Conservation (phyloP, 495 filamentous ascomycete species). For the Daldinia grandis region DNA sequence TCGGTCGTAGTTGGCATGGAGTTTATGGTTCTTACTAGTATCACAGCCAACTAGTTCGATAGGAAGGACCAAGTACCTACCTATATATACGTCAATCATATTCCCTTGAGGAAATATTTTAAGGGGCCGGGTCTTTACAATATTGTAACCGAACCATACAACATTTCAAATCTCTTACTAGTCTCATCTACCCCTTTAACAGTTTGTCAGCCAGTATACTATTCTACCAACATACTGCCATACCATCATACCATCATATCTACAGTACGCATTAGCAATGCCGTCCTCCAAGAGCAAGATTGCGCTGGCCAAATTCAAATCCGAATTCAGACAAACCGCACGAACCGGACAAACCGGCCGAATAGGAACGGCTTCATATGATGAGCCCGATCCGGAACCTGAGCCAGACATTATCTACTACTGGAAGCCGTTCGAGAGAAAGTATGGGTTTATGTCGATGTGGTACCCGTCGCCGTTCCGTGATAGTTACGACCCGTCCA, state of each 20-base stretch:
- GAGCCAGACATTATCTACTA: neutral
- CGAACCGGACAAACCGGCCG: no score
- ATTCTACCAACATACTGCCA: no score
- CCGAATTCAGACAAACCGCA: no score
- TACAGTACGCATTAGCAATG: no score
- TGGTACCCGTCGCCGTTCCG: slow-evolving; percentile 2
- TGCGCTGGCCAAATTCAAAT: no score
- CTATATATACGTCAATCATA: neutral
- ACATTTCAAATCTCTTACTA: neutral
- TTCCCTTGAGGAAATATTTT: neutral
- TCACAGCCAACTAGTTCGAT: neutral
- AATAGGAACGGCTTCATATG: no score
- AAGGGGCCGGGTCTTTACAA: neutral
- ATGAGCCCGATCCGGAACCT: neutral
- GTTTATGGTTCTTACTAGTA: neutral
- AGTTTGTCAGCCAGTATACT: neutral
- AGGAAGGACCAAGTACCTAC: neutral
- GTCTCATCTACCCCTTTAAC: neutral
- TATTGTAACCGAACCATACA: neutral
- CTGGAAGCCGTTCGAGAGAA: neutral
- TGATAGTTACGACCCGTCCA: neutral
- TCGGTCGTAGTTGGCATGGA: neutral
- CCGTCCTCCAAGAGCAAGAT: no score
- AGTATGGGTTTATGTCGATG: neutral
- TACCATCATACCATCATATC: no score